Evolutionary conservation across 768 basidiomycete species (phyloP), one percentile per base, ranked within the genome.

Genomic region (Imleria badia): DNA sequence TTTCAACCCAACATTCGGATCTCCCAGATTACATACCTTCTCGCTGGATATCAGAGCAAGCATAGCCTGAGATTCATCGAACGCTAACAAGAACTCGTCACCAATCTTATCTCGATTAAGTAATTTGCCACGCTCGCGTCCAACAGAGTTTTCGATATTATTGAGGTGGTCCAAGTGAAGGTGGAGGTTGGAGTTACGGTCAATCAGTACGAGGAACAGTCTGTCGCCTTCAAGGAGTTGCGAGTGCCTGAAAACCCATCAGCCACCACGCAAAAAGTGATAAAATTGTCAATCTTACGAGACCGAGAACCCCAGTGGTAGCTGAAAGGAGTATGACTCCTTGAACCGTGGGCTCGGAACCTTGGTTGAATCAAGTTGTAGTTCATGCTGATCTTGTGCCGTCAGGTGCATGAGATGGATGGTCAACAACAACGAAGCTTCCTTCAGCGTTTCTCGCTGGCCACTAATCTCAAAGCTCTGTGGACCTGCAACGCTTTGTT

Each of bases 61-160:
- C 66, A 80, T 74, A 3, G 78, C 72, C 55, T 75, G 78, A 5
- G 71, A 66, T 60, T 85, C 83, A 47, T 85, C 82, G 51, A 76
- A 83, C 0, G 83, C 73, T 14, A 84, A 50, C 12, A 80, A 39
- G 44, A 75, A 70, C 11, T 76, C 69, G 22, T 76, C 68, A 0
- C 79, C 82, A 20, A 82, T 72, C 57, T 78, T 81, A 45, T 78
- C 75, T 13, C 72, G 73, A 54, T 74, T 68, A 15, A 84, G 60
- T 8, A 50, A 44, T 51, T 75, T 76, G 41, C 73, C 67, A 9
- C 53, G 50, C 9, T 67, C 65, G 19, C 62, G 60, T 7, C 59
- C 51, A 9, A 81, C 60, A 1, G 78, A 73, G 34, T 61, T 55
- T 10, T 72, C 69, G 3, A 83, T 67, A 13, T 33, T 57, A 9